phyloP scores from a whole-genome alignment of 495 filamentous ascomycete species.

The Penicillium arizonense region DNA sequence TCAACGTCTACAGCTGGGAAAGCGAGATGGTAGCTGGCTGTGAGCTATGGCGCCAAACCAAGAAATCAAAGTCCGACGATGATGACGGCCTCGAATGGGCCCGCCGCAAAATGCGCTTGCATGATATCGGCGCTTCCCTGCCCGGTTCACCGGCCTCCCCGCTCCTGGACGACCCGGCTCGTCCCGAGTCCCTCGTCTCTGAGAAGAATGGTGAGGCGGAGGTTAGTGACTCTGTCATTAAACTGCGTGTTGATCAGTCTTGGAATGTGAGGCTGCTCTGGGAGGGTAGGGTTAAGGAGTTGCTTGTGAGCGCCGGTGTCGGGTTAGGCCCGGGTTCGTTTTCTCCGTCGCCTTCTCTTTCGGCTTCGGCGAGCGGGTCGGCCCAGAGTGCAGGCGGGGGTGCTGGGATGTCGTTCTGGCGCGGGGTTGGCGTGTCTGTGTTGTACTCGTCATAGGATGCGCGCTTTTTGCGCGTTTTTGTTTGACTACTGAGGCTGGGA shows the following conservation, averaged over 20 bases:
- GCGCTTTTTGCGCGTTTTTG: not conserved
- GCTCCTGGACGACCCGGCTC: constrained; percentile 19
- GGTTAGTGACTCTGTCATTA: constrained; percentile 81
- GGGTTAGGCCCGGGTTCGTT: constrained; percentile 59
- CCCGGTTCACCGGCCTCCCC: constrained; percentile 23
- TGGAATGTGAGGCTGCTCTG: constrained; percentile 82
- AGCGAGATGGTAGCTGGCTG: constrained; percentile 86
- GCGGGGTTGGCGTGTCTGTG: constrained; percentile 78
- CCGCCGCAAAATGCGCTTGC: constrained; percentile 38
- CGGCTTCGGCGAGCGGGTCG: constrained; percentile 25
- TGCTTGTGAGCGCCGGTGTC: constrained; percentile 86
- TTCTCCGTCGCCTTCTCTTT: constrained; percentile 30
- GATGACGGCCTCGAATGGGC: constrained; percentile 48
- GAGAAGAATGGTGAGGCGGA: constrained; percentile 47
- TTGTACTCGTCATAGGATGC: constrained; percentile 80
- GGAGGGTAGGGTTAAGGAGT: constrained; percentile 91
- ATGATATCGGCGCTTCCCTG: constrained; percentile 25
- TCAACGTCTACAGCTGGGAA: constrained; percentile 98
- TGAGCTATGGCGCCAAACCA: constrained; percentile 76
- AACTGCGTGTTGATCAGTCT: constrained; percentile 82
- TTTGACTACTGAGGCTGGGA: not conserved
- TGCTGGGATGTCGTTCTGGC: constrained; percentile 58
- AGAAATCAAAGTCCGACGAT: constrained; percentile 25
- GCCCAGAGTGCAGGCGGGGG: constrained; percentile 63
- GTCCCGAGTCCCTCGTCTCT: constrained; percentile 16